Base-by-base conservation (phyloP, 305 asterid genomes). In the Fraxinus velutina region DNA sequence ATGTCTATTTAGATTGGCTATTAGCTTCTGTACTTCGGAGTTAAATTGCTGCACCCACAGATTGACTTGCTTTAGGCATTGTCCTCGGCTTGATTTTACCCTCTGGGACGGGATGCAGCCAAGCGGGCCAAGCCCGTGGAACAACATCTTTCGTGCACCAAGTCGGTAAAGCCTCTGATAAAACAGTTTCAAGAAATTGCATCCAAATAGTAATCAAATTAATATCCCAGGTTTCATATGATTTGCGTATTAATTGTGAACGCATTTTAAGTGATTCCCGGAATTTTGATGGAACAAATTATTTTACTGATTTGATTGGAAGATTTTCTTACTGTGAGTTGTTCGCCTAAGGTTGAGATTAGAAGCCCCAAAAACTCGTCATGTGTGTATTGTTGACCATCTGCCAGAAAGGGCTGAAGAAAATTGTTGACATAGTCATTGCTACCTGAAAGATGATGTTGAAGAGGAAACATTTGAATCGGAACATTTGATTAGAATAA, bases 41-140 rank as follows among this genome's bases (percentile, higher is more conserved):
- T 93, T 93, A 87, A 93, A 93, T 79, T 87, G 88, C 55, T 90
- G 90, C 55, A 87, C 91, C 93, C 93, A 91, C 30, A 73, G 12
- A 75, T 93, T 93, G 57, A 93, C 97, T 88, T 91, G 97, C 55
- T 37, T 80, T 34, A 92, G 83, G 91, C 97, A 92, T 72, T 82
- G 83, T 8, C 97, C 89, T 7, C 85, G 78, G 70, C 76, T 82
- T 8, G 95, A 92, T 76, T 92, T 92, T 30, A 39, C 88, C 85
- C 95, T 88, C 72, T 93, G 97, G 3, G 98, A 92, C 0, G 97
- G 98, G 76, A 93, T 93, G 91, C 97, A 93, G 3, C 97, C 97
- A 0, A 93, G 85, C 0, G 98, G 98, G 1, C 94, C 89, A 9
- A 93, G 85, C 78, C 97, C 93, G 4, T 93, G 93, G 76, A 90